Conservation (phyloP, 2,329 filamentous ascomycete species). For the Colletotrichum filicis region DNA sequence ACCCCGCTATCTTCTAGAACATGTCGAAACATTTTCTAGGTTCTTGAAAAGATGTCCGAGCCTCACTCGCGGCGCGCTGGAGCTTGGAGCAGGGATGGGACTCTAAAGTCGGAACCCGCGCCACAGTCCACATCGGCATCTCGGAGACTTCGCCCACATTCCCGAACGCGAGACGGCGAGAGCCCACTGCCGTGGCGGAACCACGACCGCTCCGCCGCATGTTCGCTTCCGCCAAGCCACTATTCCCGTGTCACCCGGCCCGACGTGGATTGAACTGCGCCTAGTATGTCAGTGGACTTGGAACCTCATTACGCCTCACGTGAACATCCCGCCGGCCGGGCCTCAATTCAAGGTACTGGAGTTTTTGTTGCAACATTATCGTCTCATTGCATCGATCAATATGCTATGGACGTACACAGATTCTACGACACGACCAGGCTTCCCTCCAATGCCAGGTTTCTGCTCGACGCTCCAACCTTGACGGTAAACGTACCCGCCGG, state of each 20-base stretch:
- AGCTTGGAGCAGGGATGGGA: background rate
- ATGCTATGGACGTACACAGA: background rate
- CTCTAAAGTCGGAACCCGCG: too few species aligned
- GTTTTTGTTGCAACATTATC: background rate
- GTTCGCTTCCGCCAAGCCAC: background rate
- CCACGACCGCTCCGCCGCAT: background rate
- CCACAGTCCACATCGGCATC: background rate
- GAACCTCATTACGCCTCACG: background rate
- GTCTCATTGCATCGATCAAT: background rate
- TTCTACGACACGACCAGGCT: slow-evolving; percentile 17
- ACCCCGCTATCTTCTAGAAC: slow-evolving; percentile 17
- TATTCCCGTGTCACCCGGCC: background rate
- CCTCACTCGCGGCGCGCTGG: background rate
- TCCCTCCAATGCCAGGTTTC: slow-evolving; percentile 55
- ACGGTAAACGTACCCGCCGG: slow-evolving; percentile 56
- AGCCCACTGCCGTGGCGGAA: background rate
- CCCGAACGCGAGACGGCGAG: slow-evolving; percentile 2
- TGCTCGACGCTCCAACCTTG: slow-evolving; percentile 57
- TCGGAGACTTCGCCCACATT: slow-evolving; percentile 20
- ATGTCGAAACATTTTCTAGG: slow-evolving; percentile 11
- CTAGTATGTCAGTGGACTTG: background rate
- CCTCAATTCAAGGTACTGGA: background rate
- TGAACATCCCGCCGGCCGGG: background rate
- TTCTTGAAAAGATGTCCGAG: background rate
- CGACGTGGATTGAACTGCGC: background rate